Conservation (phyloP, 2,329 filamentous ascomycete species). For the Pseudocercospora pini-densiflorae region DNA sequence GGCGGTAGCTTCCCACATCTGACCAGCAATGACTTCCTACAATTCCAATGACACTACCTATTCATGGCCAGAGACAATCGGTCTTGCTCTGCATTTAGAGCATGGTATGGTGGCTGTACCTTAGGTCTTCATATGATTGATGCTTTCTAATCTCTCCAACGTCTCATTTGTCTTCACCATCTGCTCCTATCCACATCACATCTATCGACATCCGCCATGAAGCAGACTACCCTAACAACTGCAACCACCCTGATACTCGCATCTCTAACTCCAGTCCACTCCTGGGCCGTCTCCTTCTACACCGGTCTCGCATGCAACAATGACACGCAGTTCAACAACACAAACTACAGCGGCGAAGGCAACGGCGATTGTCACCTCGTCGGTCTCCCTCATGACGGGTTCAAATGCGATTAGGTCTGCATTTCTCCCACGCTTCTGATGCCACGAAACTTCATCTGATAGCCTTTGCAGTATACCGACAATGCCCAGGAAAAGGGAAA, state of each 20-base stretch:
- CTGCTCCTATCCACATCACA: not conserved
- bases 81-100: not conserved
- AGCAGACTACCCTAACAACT: not conserved
- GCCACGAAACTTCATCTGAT: not conserved
- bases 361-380: not conserved
- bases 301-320: not conserved
- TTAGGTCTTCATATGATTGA: not conserved
- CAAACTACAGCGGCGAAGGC: not conserved
- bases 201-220: not conserved
- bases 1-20: too few species aligned
- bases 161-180: not conserved
- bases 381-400: not conserved
- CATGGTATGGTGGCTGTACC: too few species aligned
- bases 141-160: not conserved
- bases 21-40: not conserved
- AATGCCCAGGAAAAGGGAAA: not conserved
- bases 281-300: not conserved
- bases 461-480: not conserved
- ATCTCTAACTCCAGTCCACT: not conserved
- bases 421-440: not conserved
- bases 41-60: not conserved
- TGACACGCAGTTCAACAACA: constrained; percentile 3
- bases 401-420: not conserved
- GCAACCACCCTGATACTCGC: not conserved
- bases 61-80: not conserved